These are phyloP conservation scores for Candida boleticola DNA, from an alignment of 805 yeast genomes.

Conservation along the genomic window DNA sequence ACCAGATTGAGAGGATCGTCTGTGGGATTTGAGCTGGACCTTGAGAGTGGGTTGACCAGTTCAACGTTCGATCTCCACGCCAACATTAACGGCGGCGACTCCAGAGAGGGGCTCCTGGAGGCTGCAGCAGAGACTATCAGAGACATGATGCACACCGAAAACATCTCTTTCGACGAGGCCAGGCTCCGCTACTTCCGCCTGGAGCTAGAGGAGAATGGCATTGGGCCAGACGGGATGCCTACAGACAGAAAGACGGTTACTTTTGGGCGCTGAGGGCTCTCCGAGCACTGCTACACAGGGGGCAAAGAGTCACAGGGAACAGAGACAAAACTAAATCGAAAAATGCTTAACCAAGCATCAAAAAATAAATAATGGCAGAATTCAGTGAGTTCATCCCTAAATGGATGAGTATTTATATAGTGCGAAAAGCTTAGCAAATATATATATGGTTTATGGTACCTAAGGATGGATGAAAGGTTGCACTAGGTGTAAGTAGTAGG, in stretches of 20 bases:
- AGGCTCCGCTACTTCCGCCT: slow-evolving; percentile 49
- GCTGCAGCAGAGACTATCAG: slow-evolving; percentile 50
- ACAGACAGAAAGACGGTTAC: slow-evolving; percentile 63
- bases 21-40: slow-evolving; percentile 18
- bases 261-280: slow-evolving; percentile 23
- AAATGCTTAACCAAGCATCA: too few species aligned
- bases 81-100: slow-evolving; percentile 46
- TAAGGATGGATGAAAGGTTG: too few species aligned
- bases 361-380: too few species aligned
- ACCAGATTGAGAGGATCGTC: slow-evolving; percentile 18
- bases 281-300: too few species aligned
- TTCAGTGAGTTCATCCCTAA: too few species aligned
- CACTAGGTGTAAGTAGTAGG: too few species aligned
- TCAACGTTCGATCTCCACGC: slow-evolving; percentile 51
- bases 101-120: slow-evolving; percentile 61
- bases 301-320: too few species aligned
- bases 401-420: too few species aligned
- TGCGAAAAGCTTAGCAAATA: too few species aligned
- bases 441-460: too few species aligned
- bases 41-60: slow-evolving; percentile 57
- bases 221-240: slow-evolving; percentile 67
- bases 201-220: slow-evolving; percentile 48
- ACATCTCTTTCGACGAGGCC: slow-evolving; percentile 67
- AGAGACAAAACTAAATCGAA: too few species aligned
- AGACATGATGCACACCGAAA: slow-evolving; percentile 50